Evolutionary conservation across 2,329 filamentous ascomycete genomes (phyloP), one percentile per base, ranked within the genome.

Genomic region (Coleophoma crateriformis): DNA sequence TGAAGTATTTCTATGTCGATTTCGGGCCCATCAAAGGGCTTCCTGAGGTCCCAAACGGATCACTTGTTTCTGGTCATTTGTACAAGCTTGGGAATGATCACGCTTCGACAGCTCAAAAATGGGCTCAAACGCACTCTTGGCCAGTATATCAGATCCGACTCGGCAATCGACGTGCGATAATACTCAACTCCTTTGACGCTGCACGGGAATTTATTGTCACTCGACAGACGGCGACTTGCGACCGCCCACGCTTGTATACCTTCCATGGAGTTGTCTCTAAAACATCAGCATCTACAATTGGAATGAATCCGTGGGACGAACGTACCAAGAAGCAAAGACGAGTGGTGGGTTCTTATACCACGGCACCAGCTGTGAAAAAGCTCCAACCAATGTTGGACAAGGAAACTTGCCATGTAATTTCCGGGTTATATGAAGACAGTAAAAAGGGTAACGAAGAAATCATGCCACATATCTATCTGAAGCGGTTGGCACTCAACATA

Each of bases 231-330:
- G 41, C 41, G 20, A 44, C 41, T 32, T 32, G 12, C n/a, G 41
- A 44, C n/a, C 19, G 41, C 6, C 41, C 41, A 14, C 41, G 41
- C 32, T 33, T 44, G 15, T 44, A 44, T 17, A 44, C 41, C 32
- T 44, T 44, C 41, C 41, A 44, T 44, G 41, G 41, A 44, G 41
- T 44, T n/a, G 41, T 44, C 15, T 44, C 41, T 7, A 44, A 44
- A n/a, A 44, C 41, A 7, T 44, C 41, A 5, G 41, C 41, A n/a
- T 44, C 41, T 12, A 44, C 41, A 7, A 44, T 44, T 14, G 41
- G 41, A n/a, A 44, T 44, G 41, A 44, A 44, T 33, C 41, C 41
- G 19, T 44, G 41, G 41, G 22, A 44, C 32, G 41, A 44, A 44
- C 41, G 41, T 7, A 44, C 41, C 10, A 44, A 44, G 20, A 44